Conservation (phyloP, 2,329 filamentous ascomycete genomes). For the Diatrype stigma region DNA sequence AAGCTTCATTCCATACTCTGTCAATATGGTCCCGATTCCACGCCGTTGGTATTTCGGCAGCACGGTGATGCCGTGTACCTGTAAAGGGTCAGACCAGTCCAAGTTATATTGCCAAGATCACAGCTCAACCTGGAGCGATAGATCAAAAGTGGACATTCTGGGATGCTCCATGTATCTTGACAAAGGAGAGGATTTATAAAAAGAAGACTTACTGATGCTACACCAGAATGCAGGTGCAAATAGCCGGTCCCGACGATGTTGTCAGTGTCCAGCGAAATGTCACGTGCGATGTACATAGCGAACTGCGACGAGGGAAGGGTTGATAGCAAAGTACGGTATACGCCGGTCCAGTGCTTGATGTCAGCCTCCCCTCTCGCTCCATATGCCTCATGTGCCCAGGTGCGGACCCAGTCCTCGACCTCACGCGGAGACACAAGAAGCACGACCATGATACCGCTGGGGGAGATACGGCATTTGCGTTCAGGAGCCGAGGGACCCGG, state of each 20-base stretch:
- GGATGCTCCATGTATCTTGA: too few species aligned
- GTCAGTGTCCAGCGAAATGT: neutral
- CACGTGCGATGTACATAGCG: neutral
- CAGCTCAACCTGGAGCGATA: too few species aligned
- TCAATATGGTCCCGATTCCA: neutral
- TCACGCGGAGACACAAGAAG: neutral
- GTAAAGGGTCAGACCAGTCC: neutral
- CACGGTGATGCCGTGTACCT: slow-evolving; percentile 3
- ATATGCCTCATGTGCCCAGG: slow-evolving; percentile 1
- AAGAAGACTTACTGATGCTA: neutral
- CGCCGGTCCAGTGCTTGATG: slow-evolving; percentile 2
- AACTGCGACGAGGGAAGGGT: slow-evolving; percentile 1
- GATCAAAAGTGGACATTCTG: too few species aligned
- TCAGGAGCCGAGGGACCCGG: too few species aligned
- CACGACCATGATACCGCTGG: neutral
- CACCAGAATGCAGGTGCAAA: slow-evolving; percentile 1
- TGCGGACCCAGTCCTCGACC: slow-evolving; percentile 1
- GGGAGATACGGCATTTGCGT: neutral
- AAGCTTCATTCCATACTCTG: neutral
- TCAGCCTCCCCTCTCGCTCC: neutral
- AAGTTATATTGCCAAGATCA: too few species aligned
- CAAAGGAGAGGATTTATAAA: too few species aligned
- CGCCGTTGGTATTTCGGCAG: neutral
- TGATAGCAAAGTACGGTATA: neutral
- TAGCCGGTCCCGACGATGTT: slow-evolving; percentile 3